A percentile compares a stretch with the other conserved stretches of the same genome.
phyloP scores from a whole-genome alignment of 805 yeast species.

The Priceomyces melissophilus region DNA sequence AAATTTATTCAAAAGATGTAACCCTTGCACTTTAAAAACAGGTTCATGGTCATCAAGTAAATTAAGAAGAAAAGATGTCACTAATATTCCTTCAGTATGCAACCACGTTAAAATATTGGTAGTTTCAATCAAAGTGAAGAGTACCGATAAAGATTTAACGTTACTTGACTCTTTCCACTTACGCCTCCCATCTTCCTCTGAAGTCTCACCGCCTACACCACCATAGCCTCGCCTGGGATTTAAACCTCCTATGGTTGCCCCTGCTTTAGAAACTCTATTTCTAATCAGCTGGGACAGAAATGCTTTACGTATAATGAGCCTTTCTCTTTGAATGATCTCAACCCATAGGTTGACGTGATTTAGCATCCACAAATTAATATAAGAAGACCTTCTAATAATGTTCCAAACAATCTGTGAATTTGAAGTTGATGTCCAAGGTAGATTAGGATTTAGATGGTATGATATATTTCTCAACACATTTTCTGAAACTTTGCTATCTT shows the following conservation, averaged over 20 bases:
- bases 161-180: slow-evolving; percentile 24
- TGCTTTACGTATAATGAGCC: no score
- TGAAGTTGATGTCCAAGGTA: slow-evolving; percentile 24
- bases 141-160: slow-evolving; percentile 25
- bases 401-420: slow-evolving; percentile 10
- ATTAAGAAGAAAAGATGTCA: slow-evolving; percentile 31
- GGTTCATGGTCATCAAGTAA: slow-evolving; percentile 33
- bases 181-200: slow-evolving; percentile 21
- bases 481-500: background rate
- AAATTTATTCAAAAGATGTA: slow-evolving; percentile 15
- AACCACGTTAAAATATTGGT: slow-evolving; percentile 6
- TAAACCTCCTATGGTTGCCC: slow-evolving; percentile 6
- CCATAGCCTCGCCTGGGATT: slow-evolving; percentile 21
- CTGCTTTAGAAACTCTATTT: background rate
- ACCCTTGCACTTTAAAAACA: slow-evolving; percentile 23
- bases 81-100: slow-evolving; percentile 18
- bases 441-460: slow-evolving; percentile 23
- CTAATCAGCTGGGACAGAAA: background rate
- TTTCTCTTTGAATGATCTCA: background rate
- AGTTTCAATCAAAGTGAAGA: slow-evolving; percentile 18
- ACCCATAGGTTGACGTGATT: background rate
- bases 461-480: slow-evolving; percentile 10
- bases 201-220: slow-evolving; percentile 14
- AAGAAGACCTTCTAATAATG: background rate
- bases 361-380: background rate